A percentile compares a stretch with the other conserved stretches of the same genome.
These are phyloP conservation scores for Halophytophthora polymorphica DNA, from an alignment of 352 stramenopile species.

Conservation along the genomic window DNA sequence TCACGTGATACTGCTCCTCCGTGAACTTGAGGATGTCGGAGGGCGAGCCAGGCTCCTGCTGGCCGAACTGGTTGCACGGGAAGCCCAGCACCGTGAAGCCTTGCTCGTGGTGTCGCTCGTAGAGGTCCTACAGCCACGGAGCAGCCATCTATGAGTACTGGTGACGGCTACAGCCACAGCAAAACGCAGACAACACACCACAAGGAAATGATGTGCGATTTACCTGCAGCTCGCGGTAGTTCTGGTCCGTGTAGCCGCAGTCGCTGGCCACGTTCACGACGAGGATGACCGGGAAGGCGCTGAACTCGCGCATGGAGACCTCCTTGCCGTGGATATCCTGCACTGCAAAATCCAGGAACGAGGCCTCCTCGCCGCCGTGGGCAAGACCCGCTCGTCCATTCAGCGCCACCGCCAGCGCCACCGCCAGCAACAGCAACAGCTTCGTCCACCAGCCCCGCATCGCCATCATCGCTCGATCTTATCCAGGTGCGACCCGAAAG, in stretches of 20 bases:
- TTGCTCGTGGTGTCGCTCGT: conserved; percentile 67
- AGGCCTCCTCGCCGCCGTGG: conserved; percentile 5
- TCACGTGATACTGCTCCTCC: conserved; percentile 65
- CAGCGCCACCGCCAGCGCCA: conserved; percentile 9
- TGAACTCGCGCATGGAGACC: conserved; percentile 49
- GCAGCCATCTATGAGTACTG: background rate
- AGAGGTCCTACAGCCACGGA: conserved; percentile 41
- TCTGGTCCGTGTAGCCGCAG: conserved; percentile 80
- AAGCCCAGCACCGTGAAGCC: conserved; percentile 91
- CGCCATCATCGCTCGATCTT: background rate
- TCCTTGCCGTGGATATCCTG: conserved; percentile 40
- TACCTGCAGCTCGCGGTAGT: conserved; percentile 76
- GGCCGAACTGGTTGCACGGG: conserved; percentile 96
- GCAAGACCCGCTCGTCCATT: background rate
- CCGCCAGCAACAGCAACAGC: conserved; percentile 8
- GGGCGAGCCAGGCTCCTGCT: conserved; percentile 79
- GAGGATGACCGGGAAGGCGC: conserved; percentile 59
- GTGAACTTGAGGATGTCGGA: conserved; percentile 79
- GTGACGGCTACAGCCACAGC: background rate
- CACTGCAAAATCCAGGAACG: conserved; percentile 64
- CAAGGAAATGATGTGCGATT: background rate
- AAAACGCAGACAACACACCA: too few species aligned
- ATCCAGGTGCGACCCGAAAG: too few species aligned
- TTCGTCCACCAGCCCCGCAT: conserved; percentile 2
- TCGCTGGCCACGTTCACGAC: conserved; percentile 82